Percentiles rank a stretch among this genome's conserved stretches.
These are phyloP conservation scores for Colletotrichum nymphaeae DNA, from an alignment of 2,329 filamentous ascomycete genomes.

Conservation along the genomic window DNA sequence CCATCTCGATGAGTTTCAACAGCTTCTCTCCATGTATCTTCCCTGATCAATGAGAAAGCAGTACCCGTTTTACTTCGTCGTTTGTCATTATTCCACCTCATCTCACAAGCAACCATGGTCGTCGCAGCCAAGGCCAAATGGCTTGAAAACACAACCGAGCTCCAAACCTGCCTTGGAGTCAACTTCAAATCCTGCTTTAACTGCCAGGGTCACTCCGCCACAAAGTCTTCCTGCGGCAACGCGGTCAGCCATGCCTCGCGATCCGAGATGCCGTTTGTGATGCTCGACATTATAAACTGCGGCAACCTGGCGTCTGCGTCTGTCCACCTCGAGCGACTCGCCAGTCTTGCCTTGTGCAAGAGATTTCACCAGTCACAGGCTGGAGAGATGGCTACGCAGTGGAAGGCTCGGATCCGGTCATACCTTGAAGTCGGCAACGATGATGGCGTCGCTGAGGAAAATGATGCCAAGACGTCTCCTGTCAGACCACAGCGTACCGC, in stretches of 20 bases:
- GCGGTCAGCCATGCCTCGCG: constrained; percentile 1
- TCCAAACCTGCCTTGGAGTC: constrained; percentile 1
- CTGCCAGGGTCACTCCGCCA: constrained; percentile 11
- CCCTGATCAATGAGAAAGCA: background rate
- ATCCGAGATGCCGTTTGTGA: background rate
- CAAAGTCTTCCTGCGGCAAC: constrained; percentile 10
- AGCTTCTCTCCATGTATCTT: background rate
- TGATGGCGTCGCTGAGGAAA: too few species aligned
- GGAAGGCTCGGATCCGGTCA: background rate
- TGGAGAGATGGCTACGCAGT: constrained; percentile 1
- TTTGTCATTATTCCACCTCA: background rate
- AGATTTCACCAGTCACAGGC: constrained; percentile 6
- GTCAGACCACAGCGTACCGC: background rate
- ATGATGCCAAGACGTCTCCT: background rate
- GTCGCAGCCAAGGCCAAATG: background rate
- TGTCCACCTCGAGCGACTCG: constrained; percentile 7
- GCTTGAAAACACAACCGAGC: constrained; percentile 1
- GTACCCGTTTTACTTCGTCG: too few species aligned
- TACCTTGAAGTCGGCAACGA: background rate
- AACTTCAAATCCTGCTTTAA: background rate
- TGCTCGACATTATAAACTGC: constrained; percentile 1
- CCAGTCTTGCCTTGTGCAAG: constrained; percentile 14
- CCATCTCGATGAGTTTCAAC: background rate
- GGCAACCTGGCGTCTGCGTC: background rate
- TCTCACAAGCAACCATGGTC: background rate